Conservation (phyloP, 78 protist genomes). For the Dictyostelium firmibasis region DNA sequence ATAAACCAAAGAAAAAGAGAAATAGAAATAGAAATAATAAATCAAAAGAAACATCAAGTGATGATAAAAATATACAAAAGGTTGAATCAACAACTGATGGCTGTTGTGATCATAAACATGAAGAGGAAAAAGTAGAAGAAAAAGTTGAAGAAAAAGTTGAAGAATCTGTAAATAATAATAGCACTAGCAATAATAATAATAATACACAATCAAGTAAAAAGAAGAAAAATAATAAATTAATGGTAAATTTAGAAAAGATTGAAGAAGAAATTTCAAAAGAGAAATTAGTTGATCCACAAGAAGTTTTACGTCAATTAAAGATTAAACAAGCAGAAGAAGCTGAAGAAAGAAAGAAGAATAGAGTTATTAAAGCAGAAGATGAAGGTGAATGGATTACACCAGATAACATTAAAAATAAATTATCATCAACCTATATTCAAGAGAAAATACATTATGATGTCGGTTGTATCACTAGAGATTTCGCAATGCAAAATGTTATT, state of each 20-base stretch:
- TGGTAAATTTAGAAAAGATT: slow-evolving; percentile 24
- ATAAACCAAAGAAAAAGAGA: slow-evolving; percentile 22
- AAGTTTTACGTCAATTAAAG: slow-evolving; percentile 4
- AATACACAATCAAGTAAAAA: background rate
- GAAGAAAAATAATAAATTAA: background rate
- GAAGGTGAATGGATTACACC: slow-evolving; percentile 93
- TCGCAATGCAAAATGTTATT: slow-evolving; percentile 92
- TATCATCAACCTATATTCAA: background rate
- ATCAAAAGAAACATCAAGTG: background rate
- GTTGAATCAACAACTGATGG: background rate
- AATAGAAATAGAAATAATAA: background rate
- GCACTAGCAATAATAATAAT: background rate
- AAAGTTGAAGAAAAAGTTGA: background rate
- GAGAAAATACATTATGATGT: slow-evolving; percentile 21
- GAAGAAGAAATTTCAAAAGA: slow-evolving; percentile 7
- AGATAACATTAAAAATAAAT: slow-evolving; percentile 59
- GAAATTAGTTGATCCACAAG: slow-evolving; percentile 18
- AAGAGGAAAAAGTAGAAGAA: background rate
- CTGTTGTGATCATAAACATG: background rate
- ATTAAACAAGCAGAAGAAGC: slow-evolving; percentile 50
- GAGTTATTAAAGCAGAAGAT: slow-evolving; percentile 47
- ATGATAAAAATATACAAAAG: background rate
- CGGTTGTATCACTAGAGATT: slow-evolving; percentile 90
- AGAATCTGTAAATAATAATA: background rate
- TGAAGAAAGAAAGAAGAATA: slow-evolving; percentile 39